Evolutionary conservation across 306 rosid species (phyloP).

Genomic region (Myrica gale): DNA sequence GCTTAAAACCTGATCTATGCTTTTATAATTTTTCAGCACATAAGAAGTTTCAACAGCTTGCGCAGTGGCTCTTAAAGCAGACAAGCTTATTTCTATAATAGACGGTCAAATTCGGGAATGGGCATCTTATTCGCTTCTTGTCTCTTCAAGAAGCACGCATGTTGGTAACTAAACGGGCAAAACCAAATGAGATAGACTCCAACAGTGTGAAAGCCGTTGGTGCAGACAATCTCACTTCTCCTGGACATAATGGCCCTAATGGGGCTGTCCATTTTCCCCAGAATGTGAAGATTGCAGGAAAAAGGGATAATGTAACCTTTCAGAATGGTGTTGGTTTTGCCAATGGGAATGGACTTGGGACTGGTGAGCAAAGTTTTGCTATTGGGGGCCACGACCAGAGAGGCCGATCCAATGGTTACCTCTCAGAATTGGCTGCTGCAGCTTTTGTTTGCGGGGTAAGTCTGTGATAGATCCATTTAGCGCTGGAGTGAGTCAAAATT

Average conservation of each 20-base stretch:
- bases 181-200: slow-evolving; percentile 89
- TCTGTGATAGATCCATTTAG: slow-evolving; percentile 16
- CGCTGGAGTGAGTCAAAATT: not conserved
- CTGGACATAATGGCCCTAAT: slow-evolving; percentile 35
- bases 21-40: slow-evolving; percentile 52
- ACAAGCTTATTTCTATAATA: slow-evolving; percentile 85
- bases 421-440: slow-evolving; percentile 98
- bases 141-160: slow-evolving; percentile 93
- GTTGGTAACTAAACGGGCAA: slow-evolving; percentile 77
- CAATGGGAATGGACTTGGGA: slow-evolving; percentile 73
- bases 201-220: slow-evolving; percentile 83
- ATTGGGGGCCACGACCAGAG: slow-evolving; percentile 88
- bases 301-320: slow-evolving; percentile 51
- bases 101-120: slow-evolving; percentile 89
- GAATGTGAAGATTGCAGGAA: slow-evolving; percentile 45
- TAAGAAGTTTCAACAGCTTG: slow-evolving; percentile 98
- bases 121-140: slow-evolving; percentile 67
- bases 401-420: slow-evolving; percentile 78
- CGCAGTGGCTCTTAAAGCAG: slow-evolving; percentile 89
- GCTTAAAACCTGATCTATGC: slow-evolving; percentile 21
- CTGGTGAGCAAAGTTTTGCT: slow-evolving; percentile 87
- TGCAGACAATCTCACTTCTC: slow-evolving; percentile 46
- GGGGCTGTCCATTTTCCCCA: slow-evolving; percentile 39
- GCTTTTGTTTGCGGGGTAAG: slow-evolving; percentile 96
- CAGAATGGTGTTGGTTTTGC: slow-evolving; percentile 88